phyloP scores from a whole-genome alignment of 2,329 filamentous ascomycete genomes.

The Exophiala sideris region DNA sequence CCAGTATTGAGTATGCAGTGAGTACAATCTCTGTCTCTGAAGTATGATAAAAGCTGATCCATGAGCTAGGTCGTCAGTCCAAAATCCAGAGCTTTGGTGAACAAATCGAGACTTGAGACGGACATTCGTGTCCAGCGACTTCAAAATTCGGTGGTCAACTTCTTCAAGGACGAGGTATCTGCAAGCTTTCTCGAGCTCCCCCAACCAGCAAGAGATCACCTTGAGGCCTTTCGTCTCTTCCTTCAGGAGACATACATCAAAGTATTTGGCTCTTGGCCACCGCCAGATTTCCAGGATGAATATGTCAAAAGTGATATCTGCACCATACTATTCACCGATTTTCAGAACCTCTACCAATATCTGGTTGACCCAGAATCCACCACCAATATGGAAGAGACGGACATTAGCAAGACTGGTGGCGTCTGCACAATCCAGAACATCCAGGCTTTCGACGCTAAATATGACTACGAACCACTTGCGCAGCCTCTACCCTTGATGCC shows the following conservation, averaged over 20 bases:
- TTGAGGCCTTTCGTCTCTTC: constrained; percentile 70
- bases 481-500: constrained; percentile 69
- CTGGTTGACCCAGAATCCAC: constrained; percentile 57
- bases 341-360: constrained; percentile 67
- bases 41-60: constrained; percentile 5
- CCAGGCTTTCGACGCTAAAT: constrained; percentile 61
- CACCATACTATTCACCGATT: constrained; percentile 63
- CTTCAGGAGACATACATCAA: constrained; percentile 64
- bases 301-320: constrained; percentile 59
- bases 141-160: constrained; percentile 58
- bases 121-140: constrained; percentile 60
- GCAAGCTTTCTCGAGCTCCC: constrained; percentile 64
- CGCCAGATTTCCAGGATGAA: constrained; percentile 44
- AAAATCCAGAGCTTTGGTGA: constrained; percentile 63
- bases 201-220: constrained; percentile 59
- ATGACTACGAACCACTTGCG: constrained; percentile 57
- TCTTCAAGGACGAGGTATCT: constrained; percentile 69
- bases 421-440: constrained; percentile 69
- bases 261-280: constrained; percentile 70
- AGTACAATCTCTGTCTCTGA: constrained; percentile 2
- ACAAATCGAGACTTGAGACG: constrained; percentile 61
- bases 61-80: constrained; percentile 38
- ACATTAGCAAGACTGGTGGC: constrained; percentile 57
- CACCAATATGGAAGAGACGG: constrained; percentile 45
- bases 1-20: constrained; percentile 25